These are phyloP conservation scores for Chaetomiaceae sp. DNA, from an alignment of 2,329 filamentous ascomycete species.

Conservation along the genomic window DNA sequence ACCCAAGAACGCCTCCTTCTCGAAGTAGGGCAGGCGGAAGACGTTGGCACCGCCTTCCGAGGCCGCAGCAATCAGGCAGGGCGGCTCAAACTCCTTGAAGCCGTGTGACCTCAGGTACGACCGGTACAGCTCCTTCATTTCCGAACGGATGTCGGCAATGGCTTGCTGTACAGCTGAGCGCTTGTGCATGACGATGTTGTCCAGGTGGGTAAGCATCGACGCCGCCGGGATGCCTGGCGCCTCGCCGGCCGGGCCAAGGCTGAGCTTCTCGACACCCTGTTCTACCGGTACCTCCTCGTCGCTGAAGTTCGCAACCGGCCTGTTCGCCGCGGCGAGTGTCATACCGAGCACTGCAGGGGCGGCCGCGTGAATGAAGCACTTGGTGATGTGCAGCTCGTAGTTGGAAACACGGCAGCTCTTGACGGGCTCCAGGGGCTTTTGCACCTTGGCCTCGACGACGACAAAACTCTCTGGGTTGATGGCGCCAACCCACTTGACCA, in stretches of 20 bases:
- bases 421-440: slow-evolving; percentile 79
- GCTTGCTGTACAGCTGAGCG: slow-evolving; percentile 87
- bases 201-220: slow-evolving; percentile 74
- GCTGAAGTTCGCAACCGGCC: slow-evolving; percentile 51
- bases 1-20: slow-evolving; percentile 70
- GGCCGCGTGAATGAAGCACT: slow-evolving; percentile 70
- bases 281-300: slow-evolving; percentile 45
- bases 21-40: slow-evolving; percentile 86
- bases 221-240: slow-evolving; percentile 58
- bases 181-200: slow-evolving; percentile 91
- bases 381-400: slow-evolving; percentile 82
- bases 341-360: slow-evolving; percentile 53
- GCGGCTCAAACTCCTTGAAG: slow-evolving; percentile 82
- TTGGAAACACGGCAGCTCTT: slow-evolving; percentile 77
- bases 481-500: slow-evolving; percentile 84
- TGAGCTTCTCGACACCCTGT: slow-evolving; percentile 30
- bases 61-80: slow-evolving; percentile 81
- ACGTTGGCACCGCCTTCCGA: slow-evolving; percentile 92
- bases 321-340: slow-evolving; percentile 50
- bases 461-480: slow-evolving; percentile 78
- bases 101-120: slow-evolving; percentile 65
- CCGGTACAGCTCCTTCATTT: slow-evolving; percentile 36
- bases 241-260: slow-evolving; percentile 25
- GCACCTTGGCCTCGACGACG: slow-evolving; percentile 70
- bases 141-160: slow-evolving; percentile 50